Evolutionary conservation across 148 eudicot species (phyloP).

Genomic region (Pouteria glomerata): DNA sequence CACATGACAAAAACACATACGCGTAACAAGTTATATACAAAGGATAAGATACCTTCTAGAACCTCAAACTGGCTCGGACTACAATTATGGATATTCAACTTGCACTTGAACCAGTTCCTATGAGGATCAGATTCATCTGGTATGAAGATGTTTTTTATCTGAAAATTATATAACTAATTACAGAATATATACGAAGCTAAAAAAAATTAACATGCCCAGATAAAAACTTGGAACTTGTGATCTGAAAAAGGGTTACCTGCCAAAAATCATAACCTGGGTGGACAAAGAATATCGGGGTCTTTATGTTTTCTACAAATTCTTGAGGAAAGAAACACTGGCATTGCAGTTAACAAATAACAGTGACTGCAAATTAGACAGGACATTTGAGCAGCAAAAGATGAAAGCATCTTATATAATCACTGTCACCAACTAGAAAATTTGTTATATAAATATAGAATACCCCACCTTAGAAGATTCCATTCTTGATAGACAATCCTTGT

Average conservation of each 20-base stretch:
- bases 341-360: constrained; percentile 15
- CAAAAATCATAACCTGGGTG: constrained; percentile 93
- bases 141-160: constrained; percentile 72
- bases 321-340: constrained; percentile 89
- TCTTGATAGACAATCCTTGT: constrained; percentile 59
- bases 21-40: neutral
- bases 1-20: neutral
- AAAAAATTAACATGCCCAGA: neutral
- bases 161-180: constrained; percentile 9
- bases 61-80: constrained; percentile 49
- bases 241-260: constrained; percentile 53
- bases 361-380: constrained; percentile 11
- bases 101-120: constrained; percentile 64
- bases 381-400: constrained; percentile 6
- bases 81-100: constrained; percentile 49
- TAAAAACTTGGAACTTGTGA: neutral
- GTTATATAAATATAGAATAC: neutral
- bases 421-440: neutral
- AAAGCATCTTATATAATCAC: neutral
- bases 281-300: constrained; percentile 83
- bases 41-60: constrained; percentile 45
- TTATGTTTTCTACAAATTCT: constrained; percentile 55
- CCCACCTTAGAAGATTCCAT: constrained; percentile 73
- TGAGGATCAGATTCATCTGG: constrained; percentile 51
- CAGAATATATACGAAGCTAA: neutral